These are phyloP conservation scores for Castanea sativa DNA, from an alignment of 306 rosid genomes.

Conservation along the genomic window DNA sequence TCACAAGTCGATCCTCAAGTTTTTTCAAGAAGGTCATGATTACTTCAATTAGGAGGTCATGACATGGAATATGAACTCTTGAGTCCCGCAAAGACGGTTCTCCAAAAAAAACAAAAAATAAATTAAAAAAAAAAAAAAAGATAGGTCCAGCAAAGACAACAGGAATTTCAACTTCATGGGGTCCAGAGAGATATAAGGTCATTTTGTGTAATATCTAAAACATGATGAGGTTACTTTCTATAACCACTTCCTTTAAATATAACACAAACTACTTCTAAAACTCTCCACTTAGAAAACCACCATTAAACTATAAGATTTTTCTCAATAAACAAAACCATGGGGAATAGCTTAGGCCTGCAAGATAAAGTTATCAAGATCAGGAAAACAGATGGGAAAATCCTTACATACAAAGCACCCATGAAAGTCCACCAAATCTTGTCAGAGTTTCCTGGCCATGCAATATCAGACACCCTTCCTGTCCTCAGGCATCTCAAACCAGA, in stretches of 20 bases:
- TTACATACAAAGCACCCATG: conserved; percentile 67
- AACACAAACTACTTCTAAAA: not conserved
- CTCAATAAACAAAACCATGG: conserved; percentile 46
- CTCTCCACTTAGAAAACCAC: conserved; percentile 17
- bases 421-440: conserved; percentile 51
- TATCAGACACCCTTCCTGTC: conserved; percentile 50
- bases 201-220: conserved; percentile 37
- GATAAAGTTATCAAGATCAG: conserved; percentile 51
- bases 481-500: conserved; percentile 51
- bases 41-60: not conserved
- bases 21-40: not conserved
- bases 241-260: conserved; percentile 40
- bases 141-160: conserved; percentile 6
- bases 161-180: conserved; percentile 7
- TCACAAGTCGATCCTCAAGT: not conserved
- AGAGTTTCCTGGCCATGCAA: conserved; percentile 61
- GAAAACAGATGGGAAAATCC: conserved; percentile 73
- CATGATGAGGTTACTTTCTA: conserved; percentile 29
- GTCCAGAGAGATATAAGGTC: conserved; percentile 24
- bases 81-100: no score
- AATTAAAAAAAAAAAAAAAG: no score
- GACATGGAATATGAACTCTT: not conserved
- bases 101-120: no score
- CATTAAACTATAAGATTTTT: not conserved
- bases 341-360: conserved; percentile 66